Percentiles rank a stretch among this genome's conserved stretches.
These are phyloP conservation scores for Saccharomycopsis capsularis DNA, from an alignment of 805 yeast genomes.

Conservation along the genomic window DNA sequence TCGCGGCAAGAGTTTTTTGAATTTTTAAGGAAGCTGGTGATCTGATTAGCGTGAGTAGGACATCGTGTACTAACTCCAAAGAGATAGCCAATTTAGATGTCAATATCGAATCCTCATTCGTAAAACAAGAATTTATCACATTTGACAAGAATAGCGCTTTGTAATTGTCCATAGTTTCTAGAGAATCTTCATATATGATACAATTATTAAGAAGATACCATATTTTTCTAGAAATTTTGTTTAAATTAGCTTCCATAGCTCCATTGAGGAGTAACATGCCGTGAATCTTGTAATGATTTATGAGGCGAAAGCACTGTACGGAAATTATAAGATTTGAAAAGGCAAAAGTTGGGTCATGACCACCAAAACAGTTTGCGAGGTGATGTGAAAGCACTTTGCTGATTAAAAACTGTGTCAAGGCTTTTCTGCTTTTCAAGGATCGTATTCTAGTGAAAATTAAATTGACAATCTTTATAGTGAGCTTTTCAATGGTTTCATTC, in stretches of 20 bases:
- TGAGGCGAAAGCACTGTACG: background rate
- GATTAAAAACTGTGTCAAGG: slow-evolving; percentile 1
- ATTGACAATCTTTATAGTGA: slow-evolving; percentile 3
- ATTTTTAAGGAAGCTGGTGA: background rate
- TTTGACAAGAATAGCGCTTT: background rate
- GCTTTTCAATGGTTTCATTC: background rate
- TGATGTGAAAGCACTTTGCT: background rate
- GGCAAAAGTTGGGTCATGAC: background rate
- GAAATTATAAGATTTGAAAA: background rate
- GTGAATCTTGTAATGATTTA: background rate
- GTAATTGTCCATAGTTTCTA: background rate
- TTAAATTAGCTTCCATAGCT: slow-evolving; percentile 8
- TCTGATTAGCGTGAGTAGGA: background rate
- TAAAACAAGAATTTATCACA: slow-evolving; percentile 3
- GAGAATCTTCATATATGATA: background rate
- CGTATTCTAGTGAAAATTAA: background rate
- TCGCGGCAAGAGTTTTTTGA: slow-evolving; percentile 6
- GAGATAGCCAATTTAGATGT: slow-evolving; percentile 3
- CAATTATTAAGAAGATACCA: slow-evolving; percentile 11
- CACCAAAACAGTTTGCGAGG: slow-evolving; percentile 1
- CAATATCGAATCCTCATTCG: background rate
- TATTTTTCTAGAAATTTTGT: slow-evolving; percentile 11
- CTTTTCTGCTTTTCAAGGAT: slow-evolving; percentile 4
- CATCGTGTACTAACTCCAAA: slow-evolving; percentile 11
- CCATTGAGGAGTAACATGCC: slow-evolving; percentile 2